phyloP scores from a whole-genome alignment of 2,329 filamentous ascomycete genomes.

The Scolecobasidium constrictum region DNA sequence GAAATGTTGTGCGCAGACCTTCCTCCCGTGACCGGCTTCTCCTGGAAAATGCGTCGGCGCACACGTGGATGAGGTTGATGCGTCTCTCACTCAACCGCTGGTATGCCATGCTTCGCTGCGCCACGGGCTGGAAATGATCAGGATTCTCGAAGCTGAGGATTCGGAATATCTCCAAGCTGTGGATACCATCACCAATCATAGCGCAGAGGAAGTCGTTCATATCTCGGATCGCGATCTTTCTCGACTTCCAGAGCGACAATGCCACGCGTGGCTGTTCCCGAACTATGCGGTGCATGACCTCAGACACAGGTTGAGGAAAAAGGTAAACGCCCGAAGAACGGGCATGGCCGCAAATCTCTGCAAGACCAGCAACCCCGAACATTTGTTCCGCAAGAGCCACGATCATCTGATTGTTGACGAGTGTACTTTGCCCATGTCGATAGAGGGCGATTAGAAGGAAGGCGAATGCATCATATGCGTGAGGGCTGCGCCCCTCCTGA shows the following conservation, averaged over 20 bases:
- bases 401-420: not conserved
- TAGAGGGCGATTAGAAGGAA: not conserved
- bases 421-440: not conserved
- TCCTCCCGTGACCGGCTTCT: too few relatives aligned
- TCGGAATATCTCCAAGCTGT: not conserved
- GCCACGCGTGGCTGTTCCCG: not conserved
- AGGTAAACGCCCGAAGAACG: not conserved
- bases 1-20: constrained; percentile 30
- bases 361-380: not conserved
- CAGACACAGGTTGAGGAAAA: not conserved
- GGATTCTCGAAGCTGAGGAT: not conserved
- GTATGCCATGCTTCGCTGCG: not conserved
- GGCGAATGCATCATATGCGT: not conserved
- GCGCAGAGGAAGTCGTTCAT: not conserved
- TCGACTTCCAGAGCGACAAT: not conserved
- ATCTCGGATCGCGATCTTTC: not conserved
- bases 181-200: not conserved
- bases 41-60: constrained; percentile 33
- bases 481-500: too few relatives aligned
- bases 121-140: not conserved
- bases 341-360: not conserved
- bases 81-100: not conserved
- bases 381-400: not conserved
- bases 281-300: not conserved
- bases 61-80: constrained; percentile 26